These are phyloP conservation scores for Mycena rebaudengoi DNA, from an alignment of 768 basidiomycete genomes.

Conservation along the genomic window DNA sequence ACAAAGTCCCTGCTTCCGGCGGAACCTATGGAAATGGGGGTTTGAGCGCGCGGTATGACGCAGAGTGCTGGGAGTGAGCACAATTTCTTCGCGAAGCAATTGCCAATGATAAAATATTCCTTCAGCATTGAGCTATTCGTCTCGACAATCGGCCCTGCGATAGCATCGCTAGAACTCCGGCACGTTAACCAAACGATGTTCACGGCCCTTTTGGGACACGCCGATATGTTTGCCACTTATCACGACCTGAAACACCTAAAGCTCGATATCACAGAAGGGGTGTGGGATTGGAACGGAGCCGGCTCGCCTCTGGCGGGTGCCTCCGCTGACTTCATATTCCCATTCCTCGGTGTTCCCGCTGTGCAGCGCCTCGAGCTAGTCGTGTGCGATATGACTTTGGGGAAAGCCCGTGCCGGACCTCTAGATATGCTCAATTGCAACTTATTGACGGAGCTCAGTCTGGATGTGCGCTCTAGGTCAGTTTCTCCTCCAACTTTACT, in stretches of 20 bases:
- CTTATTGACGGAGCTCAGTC: slow-evolving; percentile 15
- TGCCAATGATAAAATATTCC: neutral
- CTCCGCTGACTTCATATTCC: slow-evolving; percentile 13
- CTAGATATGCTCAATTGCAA: slow-evolving; percentile 27
- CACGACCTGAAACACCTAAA: slow-evolving; percentile 18
- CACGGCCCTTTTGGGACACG: slow-evolving; percentile 1
- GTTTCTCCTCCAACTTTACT: neutral
- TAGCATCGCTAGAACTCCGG: slow-evolving; percentile 22
- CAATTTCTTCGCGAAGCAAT: neutral
- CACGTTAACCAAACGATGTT: slow-evolving; percentile 11
- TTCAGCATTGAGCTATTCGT: slow-evolving; percentile 21
- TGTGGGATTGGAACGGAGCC: slow-evolving; percentile 29
- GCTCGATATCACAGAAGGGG: slow-evolving; percentile 30
- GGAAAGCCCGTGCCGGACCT: slow-evolving; percentile 10
- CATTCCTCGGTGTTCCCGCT: slow-evolving; percentile 26
- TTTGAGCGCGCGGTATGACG: neutral
- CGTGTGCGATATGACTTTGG: slow-evolving; percentile 26
- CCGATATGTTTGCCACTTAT: slow-evolving; percentile 11
- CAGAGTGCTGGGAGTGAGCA: slow-evolving; percentile 15
- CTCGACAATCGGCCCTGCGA: slow-evolving; percentile 10
- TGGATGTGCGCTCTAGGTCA: slow-evolving; percentile 27
- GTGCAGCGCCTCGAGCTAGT: slow-evolving; percentile 26
- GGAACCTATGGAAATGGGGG: neutral
- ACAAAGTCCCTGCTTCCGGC: no score
- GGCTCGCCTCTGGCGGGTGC: slow-evolving; percentile 29